Base-by-base conservation (phyloP, 805 yeast genomes). In the Nakazawaea sp. region DNA sequence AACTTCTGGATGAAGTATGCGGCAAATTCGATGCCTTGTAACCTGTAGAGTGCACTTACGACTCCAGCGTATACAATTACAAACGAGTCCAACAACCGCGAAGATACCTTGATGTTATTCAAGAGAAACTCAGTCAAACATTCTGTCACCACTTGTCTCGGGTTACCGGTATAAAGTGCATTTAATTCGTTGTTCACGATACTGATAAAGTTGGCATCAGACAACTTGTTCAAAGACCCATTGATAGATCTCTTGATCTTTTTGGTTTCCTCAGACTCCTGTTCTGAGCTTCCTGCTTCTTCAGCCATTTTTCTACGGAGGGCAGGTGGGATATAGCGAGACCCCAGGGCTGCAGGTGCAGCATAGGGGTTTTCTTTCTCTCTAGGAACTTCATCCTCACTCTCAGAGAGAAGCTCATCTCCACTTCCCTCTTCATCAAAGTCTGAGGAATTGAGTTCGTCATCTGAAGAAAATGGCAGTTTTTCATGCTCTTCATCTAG, bases 1-100 rank as follows among this genome's bases (percentile, higher is more conserved):
- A 84, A 53, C 0, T 75, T 66, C 53, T 92, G 98, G 24, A 88
- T 67, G 42, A 88, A 81, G 47, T 65, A 72, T 0, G 97, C 98
- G 42, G 96, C 97, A 55, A 87, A 82, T 44, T 87, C 96, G 27
- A 79, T 75, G 16, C 98, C 97, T 47, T 84, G 83, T 16, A 78
- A 51, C 43, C 83, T 70, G 59, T 83, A 87, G 18, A 92, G 55
- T 1, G 95, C 81, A 17, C 79, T 79, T 2, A 80, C 72, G 6
- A 87, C 66, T 5, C 87, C 80, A 1, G 95, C 82, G 55, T 90
- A 89, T 23, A 85, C 66, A 43, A 82, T 72, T 27, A 89, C 75
- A 53, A 87, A 86, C 1, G 83, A 74, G 45, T 89, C 97, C 33
- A 87, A 61, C 34, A 88, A 59, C 32, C 82, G 70, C 3, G 81